These are phyloP conservation scores for Cryptococcus sp. DNA, from an alignment of 1,284 basidiomycete genomes.

Conservation along the genomic window DNA sequence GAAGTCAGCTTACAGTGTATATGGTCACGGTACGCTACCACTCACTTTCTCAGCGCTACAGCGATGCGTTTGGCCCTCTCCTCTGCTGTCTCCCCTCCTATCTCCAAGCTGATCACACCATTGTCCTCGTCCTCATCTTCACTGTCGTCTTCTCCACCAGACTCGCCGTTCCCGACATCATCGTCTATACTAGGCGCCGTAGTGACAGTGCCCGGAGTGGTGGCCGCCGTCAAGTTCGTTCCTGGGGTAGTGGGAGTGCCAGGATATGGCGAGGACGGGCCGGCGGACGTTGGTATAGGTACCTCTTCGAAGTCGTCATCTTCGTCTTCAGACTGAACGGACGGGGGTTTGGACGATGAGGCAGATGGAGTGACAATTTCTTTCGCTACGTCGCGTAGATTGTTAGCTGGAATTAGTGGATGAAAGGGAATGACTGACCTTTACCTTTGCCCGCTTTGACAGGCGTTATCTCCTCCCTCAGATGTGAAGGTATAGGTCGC, in stretches of 20 bases:
- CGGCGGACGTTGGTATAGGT: conserved; percentile 35
- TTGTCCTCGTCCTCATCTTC: conserved; percentile 28
- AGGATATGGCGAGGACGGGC: conserved; percentile 33
- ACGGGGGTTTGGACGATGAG: background rate
- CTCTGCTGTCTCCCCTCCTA: conserved; percentile 47
- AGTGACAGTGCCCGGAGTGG: conserved; percentile 23
- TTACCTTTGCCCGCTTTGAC: conserved; percentile 13
- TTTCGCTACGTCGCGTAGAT: background rate
- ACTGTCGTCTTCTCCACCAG: conserved; percentile 23
- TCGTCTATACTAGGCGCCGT: conserved; percentile 27
- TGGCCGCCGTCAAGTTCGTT: conserved; percentile 15
- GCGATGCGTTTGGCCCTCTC: conserved; percentile 44
- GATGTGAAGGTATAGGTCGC: conserved; percentile 5
- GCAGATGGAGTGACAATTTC: background rate
- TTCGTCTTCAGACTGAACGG: conserved; percentile 12
- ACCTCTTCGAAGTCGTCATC: conserved; percentile 53
- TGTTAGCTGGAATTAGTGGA: no score
- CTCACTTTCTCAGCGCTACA: conserved; percentile 46
- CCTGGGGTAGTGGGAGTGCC: conserved; percentile 28
- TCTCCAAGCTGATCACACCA: conserved; percentile 43
- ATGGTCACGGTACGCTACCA: background rate
- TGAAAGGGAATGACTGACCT: no score
- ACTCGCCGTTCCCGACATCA: conserved; percentile 22
- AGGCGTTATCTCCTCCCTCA: conserved; percentile 6
- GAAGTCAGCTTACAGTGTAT: conserved; percentile 1